Conservation (phyloP, 768 basidiomycete genomes). For the button mushroom (Agaricus bisporus) region DNA sequence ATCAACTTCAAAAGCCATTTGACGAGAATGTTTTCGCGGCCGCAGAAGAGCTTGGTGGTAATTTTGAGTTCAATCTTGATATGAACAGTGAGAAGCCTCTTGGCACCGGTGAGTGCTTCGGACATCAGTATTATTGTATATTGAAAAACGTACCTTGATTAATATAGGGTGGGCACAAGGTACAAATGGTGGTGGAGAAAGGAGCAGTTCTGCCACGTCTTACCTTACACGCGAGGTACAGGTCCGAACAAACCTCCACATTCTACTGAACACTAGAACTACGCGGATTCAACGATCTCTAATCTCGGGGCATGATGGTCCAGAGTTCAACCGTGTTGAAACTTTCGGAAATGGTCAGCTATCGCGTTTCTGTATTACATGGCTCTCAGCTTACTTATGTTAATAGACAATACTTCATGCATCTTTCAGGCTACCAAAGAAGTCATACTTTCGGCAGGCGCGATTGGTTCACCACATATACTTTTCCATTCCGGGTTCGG, state of each 20-base stretch:
- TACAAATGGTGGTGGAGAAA: conserved; percentile 20
- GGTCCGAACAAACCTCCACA: conserved; percentile 22
- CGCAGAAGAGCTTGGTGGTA: conserved; percentile 19
- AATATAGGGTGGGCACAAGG: conserved; percentile 17
- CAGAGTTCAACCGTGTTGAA: too few species aligned
- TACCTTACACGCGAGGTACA: conserved; percentile 21
- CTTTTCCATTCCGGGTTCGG: conserved; percentile 16
- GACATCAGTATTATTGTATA: background rate
- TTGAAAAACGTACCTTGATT: background rate
- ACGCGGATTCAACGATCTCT: conserved; percentile 15
- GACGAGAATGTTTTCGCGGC: conserved; percentile 26
- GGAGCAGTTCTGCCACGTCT: conserved; percentile 25
- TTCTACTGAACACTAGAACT: conserved; percentile 24
- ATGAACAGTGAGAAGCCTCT: conserved; percentile 23
- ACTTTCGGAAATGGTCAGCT: too few species aligned
- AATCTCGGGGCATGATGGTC: background rate
- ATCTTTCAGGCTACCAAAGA: too few species aligned
- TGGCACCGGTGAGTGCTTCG: conserved; percentile 21
- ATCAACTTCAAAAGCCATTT: conserved; percentile 18
- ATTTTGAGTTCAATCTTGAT: conserved; percentile 23
- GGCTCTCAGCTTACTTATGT: too few species aligned
- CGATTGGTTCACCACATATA: conserved; percentile 13
- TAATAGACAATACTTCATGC: too few species aligned
- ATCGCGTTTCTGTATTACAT: too few species aligned
- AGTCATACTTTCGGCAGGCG: conserved; percentile 11